Evolutionary conservation across 192 early-diverging fungal genomes (phyloP).

Genomic region (Coemansia sp.): DNA sequence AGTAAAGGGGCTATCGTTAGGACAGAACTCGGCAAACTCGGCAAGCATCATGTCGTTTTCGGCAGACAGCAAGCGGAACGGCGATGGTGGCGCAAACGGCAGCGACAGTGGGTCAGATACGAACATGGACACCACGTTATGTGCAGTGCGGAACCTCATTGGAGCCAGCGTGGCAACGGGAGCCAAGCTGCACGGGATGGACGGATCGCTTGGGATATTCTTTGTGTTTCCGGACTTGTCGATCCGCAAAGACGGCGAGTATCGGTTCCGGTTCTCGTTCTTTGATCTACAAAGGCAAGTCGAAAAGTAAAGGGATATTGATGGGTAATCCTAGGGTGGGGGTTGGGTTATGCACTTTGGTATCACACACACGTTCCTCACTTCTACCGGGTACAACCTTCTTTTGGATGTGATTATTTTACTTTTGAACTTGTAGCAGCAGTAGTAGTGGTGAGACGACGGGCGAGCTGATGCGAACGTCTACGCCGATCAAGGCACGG

Average conservation of each 20-base stretch:
- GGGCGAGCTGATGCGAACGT: constrained; percentile 56
- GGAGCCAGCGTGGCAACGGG: constrained; percentile 65
- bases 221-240: constrained; percentile 81
- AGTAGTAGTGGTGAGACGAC: constrained; percentile 7
- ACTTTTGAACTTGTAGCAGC: not conserved
- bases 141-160: constrained; percentile 59
- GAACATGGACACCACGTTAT: constrained; percentile 9
- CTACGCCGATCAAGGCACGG: constrained; percentile 55
- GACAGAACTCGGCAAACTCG: constrained; percentile 31
- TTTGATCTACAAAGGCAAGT: constrained; percentile 56
- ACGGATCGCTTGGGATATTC: constrained; percentile 66
- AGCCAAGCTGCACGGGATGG: constrained; percentile 57
- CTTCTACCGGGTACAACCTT: too few relatives aligned
- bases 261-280: constrained; percentile 67
- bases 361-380: too few relatives aligned
- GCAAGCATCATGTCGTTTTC: constrained; percentile 49
- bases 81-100: constrained; percentile 5
- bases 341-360: too few relatives aligned
- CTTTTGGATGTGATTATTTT: too few relatives aligned
- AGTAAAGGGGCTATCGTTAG: constrained; percentile 6
- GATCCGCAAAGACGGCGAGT: constrained; percentile 71
- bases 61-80: constrained; percentile 5
- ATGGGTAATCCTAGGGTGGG: too few relatives aligned
- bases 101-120: not conserved
- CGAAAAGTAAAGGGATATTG: not conserved